Evolutionary conservation across 768 basidiomycete species (phyloP).

Genomic region (Suillus placidus): DNA sequence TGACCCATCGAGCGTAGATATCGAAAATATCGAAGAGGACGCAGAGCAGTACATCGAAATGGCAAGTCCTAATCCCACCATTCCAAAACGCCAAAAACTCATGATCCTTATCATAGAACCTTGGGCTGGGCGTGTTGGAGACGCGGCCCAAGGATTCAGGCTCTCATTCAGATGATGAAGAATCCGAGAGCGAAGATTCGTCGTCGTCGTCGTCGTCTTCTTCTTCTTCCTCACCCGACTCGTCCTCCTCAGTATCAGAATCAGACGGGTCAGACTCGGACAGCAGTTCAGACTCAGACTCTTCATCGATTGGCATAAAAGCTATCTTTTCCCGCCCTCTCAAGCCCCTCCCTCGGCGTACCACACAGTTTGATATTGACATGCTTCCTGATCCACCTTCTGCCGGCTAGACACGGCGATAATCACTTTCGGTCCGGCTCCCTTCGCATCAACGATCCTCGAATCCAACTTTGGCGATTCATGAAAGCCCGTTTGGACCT

Average conservation of each 20-base stretch:
- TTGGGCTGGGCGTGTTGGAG: constrained; percentile 67
- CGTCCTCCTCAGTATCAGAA: constrained; percentile 12
- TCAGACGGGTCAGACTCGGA: constrained; percentile 15
- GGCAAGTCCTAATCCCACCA: constrained; percentile 39
- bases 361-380: constrained; percentile 31
- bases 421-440: neutral
- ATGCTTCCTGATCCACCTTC: constrained; percentile 23
- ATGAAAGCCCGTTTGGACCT: neutral
- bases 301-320: constrained; percentile 35
- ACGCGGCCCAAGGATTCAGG: constrained; percentile 21
- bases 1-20: constrained; percentile 65
- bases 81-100: neutral
- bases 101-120: constrained; percentile 46
- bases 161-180: constrained; percentile 9
- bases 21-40: constrained; percentile 60
- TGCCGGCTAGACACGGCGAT: neutral
- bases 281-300: constrained; percentile 18
- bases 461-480: neutral
- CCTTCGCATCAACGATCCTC: neutral
- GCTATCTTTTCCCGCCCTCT: constrained; percentile 47
- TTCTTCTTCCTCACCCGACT: neutral
- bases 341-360: constrained; percentile 50
- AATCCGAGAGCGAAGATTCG: constrained; percentile 7
- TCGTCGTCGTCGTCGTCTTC: neutral
- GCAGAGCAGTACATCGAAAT: constrained; percentile 64